These are phyloP conservation scores for Globisporangium emineosum DNA, from an alignment of 352 stramenopile species.

Conservation along the genomic window DNA sequence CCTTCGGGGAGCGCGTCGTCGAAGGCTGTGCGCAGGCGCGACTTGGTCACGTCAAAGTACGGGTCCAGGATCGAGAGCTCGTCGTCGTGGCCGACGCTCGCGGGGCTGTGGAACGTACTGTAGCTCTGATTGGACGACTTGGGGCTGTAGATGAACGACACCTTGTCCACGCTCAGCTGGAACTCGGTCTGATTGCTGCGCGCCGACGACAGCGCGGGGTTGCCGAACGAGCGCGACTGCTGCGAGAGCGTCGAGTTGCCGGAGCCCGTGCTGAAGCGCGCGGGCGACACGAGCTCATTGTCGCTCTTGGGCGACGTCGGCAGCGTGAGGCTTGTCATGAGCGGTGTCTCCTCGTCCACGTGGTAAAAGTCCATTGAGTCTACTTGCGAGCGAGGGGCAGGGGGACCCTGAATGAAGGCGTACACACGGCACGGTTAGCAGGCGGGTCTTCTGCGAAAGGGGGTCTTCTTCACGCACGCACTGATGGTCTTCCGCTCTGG, in stretches of 20 bases:
- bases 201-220: constrained; percentile 8
- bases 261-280: constrained; percentile 14
- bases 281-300: constrained; percentile 16
- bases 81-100: constrained; percentile 44
- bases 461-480: neutral
- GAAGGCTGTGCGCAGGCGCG: constrained; percentile 64
- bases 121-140: constrained; percentile 34
- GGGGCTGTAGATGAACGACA: constrained; percentile 78
- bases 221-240: constrained; percentile 11
- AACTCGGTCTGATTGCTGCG: constrained; percentile 47
- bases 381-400: neutral
- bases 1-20: constrained; percentile 55
- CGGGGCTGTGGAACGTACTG: constrained; percentile 51
- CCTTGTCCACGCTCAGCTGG: constrained; percentile 76
- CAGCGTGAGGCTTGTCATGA: constrained; percentile 16
- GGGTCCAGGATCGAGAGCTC: constrained; percentile 82
- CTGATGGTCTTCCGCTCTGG: neutral
- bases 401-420: neutral
- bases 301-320: constrained; percentile 36
- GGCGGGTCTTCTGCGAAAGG: neutral
- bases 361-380: constrained; percentile 41
- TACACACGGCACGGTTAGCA: neutral
- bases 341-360: constrained; percentile 41
- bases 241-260: constrained; percentile 16
- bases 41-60: constrained; percentile 84